Evolutionary conservation across 2,329 filamentous ascomycete species (phyloP).

Genomic region (Ophiostoma quercus): DNA sequence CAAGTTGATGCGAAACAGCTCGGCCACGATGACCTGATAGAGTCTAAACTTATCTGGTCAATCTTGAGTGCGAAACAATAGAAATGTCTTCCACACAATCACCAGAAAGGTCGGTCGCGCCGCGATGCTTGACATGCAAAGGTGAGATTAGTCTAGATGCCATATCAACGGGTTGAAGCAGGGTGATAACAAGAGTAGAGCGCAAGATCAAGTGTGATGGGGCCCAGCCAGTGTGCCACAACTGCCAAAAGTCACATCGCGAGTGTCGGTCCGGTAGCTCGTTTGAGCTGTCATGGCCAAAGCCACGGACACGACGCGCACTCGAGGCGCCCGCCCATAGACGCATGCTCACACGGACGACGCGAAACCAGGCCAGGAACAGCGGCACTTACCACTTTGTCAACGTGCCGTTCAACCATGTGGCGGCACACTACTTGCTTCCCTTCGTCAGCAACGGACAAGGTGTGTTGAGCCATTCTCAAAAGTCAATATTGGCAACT

Average conservation of each 20-base stretch:
- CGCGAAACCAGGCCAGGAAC: neutral
- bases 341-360: neutral
- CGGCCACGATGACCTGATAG: neutral
- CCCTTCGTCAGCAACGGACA: neutral
- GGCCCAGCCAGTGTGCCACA: conserved; percentile 18
- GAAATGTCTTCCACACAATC: neutral
- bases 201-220: conserved; percentile 26
- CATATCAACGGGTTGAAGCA: neutral
- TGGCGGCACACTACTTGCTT: neutral
- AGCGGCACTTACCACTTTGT: neutral
- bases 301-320: conserved; percentile 17
- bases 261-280: conserved; percentile 19
- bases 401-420: neutral
- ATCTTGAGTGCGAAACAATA: neutral
- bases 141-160: neutral
- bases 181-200: conserved; percentile 17
- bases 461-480: neutral
- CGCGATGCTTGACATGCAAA: conserved; percentile 8
- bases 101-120: neutral
- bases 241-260: conserved; percentile 22
- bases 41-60: neutral
- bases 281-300: conserved; percentile 24
- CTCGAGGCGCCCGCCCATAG: neutral
- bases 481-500: neutral
- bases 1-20: neutral